phyloP scores from a whole-genome alignment of 352 stramenopile genomes.

The Pythium grandisporangium region DNA sequence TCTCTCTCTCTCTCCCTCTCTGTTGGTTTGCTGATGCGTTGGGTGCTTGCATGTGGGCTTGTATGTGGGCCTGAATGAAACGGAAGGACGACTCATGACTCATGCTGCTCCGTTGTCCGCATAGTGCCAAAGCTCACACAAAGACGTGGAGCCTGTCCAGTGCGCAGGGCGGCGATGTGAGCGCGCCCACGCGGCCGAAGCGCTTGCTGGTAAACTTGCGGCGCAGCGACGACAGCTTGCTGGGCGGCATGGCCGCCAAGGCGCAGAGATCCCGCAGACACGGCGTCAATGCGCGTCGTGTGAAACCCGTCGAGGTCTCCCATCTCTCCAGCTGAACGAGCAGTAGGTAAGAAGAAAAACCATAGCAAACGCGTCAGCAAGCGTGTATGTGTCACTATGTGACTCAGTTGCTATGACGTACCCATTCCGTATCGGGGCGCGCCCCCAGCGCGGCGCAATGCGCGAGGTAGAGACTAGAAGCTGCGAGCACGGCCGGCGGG shows the following conservation, averaged over 20 bases:
- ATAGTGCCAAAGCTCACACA: background rate
- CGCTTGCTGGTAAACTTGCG: slow-evolving; percentile 12
- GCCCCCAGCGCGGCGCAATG: slow-evolving; percentile 5
- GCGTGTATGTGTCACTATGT: too few relatives aligned
- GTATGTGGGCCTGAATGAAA: too few relatives aligned
- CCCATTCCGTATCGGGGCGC: slow-evolving; percentile 7
- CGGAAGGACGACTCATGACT: too few relatives aligned
- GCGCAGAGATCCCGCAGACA: slow-evolving; percentile 8
- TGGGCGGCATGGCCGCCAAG: slow-evolving; percentile 4
- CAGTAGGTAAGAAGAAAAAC: background rate
- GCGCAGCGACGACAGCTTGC: slow-evolving; percentile 4
- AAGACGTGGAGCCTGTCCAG: slow-evolving; percentile 3
- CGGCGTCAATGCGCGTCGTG: slow-evolving; percentile 1
- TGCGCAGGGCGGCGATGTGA: too few relatives aligned
- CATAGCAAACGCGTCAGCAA: too few relatives aligned
- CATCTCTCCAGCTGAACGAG: slow-evolving; percentile 2
- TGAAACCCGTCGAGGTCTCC: background rate
- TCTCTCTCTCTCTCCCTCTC: too few relatives aligned
- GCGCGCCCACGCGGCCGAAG: slow-evolving; percentile 10
- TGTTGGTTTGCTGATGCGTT: too few relatives aligned
- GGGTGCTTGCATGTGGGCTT: too few relatives aligned
- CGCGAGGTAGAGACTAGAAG: slow-evolving; percentile 32
- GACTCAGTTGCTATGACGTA: too few relatives aligned
- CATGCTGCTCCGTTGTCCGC: too few relatives aligned
- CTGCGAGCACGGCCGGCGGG: slow-evolving; percentile 34